A percentile compares a stretch with the other conserved stretches of the same genome.
These are phyloP conservation scores for Aspergillus olivimuriae DNA, from an alignment of 495 filamentous ascomycete genomes.

Conservation along the genomic window DNA sequence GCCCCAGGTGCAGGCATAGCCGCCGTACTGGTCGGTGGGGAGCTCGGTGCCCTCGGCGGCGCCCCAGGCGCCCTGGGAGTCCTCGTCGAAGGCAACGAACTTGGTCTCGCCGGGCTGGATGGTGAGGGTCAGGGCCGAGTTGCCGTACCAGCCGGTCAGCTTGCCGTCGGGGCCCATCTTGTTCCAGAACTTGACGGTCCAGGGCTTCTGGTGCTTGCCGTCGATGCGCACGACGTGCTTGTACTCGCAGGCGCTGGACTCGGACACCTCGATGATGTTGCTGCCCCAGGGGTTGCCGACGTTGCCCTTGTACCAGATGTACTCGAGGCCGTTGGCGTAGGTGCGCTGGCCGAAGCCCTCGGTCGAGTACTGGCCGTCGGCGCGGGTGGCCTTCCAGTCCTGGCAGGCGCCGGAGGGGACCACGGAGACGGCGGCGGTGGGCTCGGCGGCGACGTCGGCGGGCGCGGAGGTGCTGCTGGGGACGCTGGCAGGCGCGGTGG, in stretches of 20 bases:
- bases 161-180: slow-evolving; percentile 34
- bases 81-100: slow-evolving; percentile 42
- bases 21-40: slow-evolving; percentile 23
- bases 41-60: slow-evolving; percentile 26
- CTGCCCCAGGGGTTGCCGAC: slow-evolving; percentile 45
- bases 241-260: slow-evolving; percentile 31
- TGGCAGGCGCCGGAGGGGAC: slow-evolving; percentile 16
- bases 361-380: slow-evolving; percentile 18
- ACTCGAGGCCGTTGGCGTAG: slow-evolving; percentile 13
- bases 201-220: slow-evolving; percentile 30
- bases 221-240: slow-evolving; percentile 41
- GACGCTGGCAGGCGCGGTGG: slow-evolving; percentile 3
- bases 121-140: slow-evolving; percentile 35
- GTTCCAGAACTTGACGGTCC: slow-evolving; percentile 49
- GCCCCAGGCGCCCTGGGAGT: slow-evolving; percentile 38
- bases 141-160: slow-evolving; percentile 35
- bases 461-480: slow-evolving; percentile 12
- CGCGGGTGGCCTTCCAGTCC: slow-evolving; percentile 21
- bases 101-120: slow-evolving; percentile 32
- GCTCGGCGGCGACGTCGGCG: slow-evolving; percentile 15
- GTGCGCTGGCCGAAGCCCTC: slow-evolving; percentile 26
- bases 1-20: slow-evolving; percentile 44
- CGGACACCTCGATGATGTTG: slow-evolving; percentile 44
- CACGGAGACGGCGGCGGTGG: slow-evolving; percentile 12
- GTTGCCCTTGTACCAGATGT: slow-evolving; percentile 35